These are phyloP conservation scores for Forsythia viridissima DNA, from an alignment of 257 asterid species.

Conservation along the genomic window DNA sequence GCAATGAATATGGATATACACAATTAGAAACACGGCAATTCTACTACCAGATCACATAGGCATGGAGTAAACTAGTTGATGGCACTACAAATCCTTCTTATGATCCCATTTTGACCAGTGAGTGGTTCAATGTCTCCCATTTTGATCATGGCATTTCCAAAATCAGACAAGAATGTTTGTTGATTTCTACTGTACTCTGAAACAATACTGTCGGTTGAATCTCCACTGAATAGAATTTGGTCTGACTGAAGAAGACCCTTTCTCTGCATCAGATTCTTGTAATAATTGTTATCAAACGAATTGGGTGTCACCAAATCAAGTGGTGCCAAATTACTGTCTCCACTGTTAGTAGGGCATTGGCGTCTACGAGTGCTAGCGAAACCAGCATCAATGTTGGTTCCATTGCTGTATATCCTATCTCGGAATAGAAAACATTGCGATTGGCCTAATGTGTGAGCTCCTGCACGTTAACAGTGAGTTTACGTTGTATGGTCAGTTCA, in stretches of 20 bases:
- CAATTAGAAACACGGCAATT: no score
- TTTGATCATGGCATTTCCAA: slow-evolving; percentile 40
- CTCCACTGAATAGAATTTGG: slow-evolving; percentile 34
- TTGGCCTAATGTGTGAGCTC: slow-evolving; percentile 46
- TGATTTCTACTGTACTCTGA: slow-evolving; percentile 16
- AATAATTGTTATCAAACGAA: slow-evolving; percentile 48
- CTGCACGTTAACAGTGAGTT: slow-evolving; percentile 11
- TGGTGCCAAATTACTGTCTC: slow-evolving; percentile 37
- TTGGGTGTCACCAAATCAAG: slow-evolving; percentile 52
- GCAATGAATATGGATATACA: no score
- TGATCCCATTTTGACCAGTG: slow-evolving; percentile 15
- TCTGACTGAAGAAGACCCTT: slow-evolving; percentile 51
- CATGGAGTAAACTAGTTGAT: no score
- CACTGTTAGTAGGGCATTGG: slow-evolving; percentile 39
- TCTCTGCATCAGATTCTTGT: slow-evolving; percentile 25
- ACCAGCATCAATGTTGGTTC: slow-evolving; percentile 37
- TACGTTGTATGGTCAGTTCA: not conserved
- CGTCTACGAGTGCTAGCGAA: slow-evolving; percentile 39
- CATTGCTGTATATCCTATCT: slow-evolving; percentile 38
- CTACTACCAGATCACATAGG: no score
- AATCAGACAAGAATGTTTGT: slow-evolving; percentile 29
- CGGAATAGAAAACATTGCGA: slow-evolving; percentile 44
- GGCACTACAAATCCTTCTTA: no score
- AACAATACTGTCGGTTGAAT: slow-evolving; percentile 23
- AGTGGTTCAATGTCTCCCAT: slow-evolving; percentile 45